These are phyloP conservation scores for Beauveria bassiana DNA, from an alignment of 2,329 filamentous ascomycete species.

Conservation along the genomic window DNA sequence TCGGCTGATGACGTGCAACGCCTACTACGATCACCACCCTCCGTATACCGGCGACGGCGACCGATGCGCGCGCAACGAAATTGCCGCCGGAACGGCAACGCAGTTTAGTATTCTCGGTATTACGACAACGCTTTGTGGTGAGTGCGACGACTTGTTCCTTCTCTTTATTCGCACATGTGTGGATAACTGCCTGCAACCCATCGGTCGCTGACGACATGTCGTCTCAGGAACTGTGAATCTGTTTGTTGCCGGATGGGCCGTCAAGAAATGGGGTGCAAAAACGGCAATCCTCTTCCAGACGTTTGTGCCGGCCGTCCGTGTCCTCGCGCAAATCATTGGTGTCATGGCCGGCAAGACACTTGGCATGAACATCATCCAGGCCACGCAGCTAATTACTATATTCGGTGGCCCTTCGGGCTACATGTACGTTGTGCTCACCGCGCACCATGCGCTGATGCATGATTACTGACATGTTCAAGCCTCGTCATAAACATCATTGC, in stretches of 20 bases:
- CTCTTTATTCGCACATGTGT: neutral
- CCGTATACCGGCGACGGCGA: constrained; percentile 40
- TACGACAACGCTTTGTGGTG: constrained; percentile 59
- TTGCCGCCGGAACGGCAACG: constrained; percentile 56
- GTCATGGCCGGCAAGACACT: constrained; percentile 51
- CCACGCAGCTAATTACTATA: constrained; percentile 59
- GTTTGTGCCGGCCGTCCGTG: constrained; percentile 55
- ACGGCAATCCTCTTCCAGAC: constrained; percentile 55
- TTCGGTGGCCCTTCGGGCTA: constrained; percentile 63
- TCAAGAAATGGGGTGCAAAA: constrained; percentile 59
- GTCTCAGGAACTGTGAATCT: constrained; percentile 47
- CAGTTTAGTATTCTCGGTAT: constrained; percentile 59
- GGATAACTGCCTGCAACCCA: neutral
- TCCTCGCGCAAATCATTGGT: constrained; percentile 56
- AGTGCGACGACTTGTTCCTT: neutral
- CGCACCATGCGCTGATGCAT: neutral
- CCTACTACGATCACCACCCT: constrained; percentile 55
- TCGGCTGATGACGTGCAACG: constrained; percentile 63
- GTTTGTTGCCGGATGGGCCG: constrained; percentile 58
- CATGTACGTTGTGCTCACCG: constrained; percentile 31
- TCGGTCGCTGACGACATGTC: neutral
- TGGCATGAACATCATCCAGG: constrained; percentile 63
- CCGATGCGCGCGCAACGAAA: constrained; percentile 52
- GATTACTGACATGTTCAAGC: constrained; percentile 13
- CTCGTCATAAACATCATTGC: constrained; percentile 62